These are phyloP conservation scores for Lentinula guzmanii DNA, from an alignment of 768 basidiomycete species.

Conservation along the genomic window DNA sequence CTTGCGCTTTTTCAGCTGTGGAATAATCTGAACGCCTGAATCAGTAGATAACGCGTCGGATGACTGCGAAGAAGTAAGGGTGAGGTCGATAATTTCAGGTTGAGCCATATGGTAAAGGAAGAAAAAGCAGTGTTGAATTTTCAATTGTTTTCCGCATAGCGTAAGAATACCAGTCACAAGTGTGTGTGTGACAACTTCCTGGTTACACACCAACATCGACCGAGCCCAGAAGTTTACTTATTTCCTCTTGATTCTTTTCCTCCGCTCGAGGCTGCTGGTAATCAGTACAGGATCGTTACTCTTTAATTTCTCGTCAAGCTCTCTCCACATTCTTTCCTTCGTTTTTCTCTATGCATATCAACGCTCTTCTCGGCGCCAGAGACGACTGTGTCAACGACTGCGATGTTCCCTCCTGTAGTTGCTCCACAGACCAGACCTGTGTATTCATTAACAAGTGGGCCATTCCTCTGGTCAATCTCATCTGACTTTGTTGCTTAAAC, in stretches of 20 bases:
- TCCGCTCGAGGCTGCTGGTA: constrained; percentile 2
- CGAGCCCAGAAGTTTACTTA: constrained; percentile 7
- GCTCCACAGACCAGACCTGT: constrained; percentile 50
- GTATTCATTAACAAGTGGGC: constrained; percentile 54
- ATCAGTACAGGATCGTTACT: constrained; percentile 1
- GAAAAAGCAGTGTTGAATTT: background rate
- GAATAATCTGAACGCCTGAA: constrained; percentile 4
- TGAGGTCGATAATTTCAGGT: background rate
- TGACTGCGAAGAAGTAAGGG: background rate
- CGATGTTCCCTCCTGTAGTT: constrained; percentile 47
- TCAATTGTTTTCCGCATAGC: background rate
- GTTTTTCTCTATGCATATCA: constrained; percentile 23
- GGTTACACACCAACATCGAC: constrained; percentile 4
- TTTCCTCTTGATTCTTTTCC: background rate
- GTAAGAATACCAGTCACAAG: background rate
- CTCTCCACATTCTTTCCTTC: constrained; percentile 24
- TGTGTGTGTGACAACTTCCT: constrained; percentile 1
- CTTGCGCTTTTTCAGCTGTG: constrained; percentile 6
- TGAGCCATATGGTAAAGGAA: background rate
- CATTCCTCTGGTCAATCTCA: background rate
- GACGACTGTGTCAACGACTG: constrained; percentile 34
- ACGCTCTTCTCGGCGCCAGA: constrained; percentile 32
- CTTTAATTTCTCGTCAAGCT: constrained; percentile 15
- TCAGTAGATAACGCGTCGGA: constrained; percentile 4
- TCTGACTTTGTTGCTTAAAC: constrained; percentile 1